A percentile compares a stretch with the other conserved stretches of the same genome.
Conservation (phyloP, 768 basidiomycete species). For the Leccinum longicurvipes region DNA sequence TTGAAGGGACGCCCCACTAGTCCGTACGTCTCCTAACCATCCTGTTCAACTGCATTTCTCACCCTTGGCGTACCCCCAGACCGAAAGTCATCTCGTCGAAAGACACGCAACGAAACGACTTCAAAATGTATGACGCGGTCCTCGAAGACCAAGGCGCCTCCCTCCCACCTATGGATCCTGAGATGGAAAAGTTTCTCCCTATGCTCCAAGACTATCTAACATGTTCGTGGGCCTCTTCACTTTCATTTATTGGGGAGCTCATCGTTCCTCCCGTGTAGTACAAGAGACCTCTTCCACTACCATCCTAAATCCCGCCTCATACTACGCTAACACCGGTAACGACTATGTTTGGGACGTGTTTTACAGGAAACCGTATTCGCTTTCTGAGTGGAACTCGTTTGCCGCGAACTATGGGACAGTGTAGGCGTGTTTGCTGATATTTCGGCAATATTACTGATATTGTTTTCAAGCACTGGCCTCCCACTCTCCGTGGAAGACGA, state of each 20-base stretch:
- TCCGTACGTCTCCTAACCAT: slow-evolving; percentile 36
- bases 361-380: slow-evolving; percentile 61
- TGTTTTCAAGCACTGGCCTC: slow-evolving; percentile 52
- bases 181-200: slow-evolving; percentile 76
- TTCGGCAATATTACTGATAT: not conserved
- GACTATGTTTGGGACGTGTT: slow-evolving; percentile 88
- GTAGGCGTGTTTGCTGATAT: slow-evolving; percentile 37
- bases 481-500: slow-evolving; percentile 53
- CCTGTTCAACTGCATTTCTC: not conserved
- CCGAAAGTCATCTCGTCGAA: slow-evolving; percentile 55
- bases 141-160: slow-evolving; percentile 35
- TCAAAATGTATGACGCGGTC: slow-evolving; percentile 75
- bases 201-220: slow-evolving; percentile 73
- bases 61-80: slow-evolving; percentile 30
- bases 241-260: not conserved
- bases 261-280: slow-evolving; percentile 17
- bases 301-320: not conserved
- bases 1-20: slow-evolving; percentile 34
- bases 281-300: slow-evolving; percentile 19
- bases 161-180: slow-evolving; percentile 42
- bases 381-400: slow-evolving; percentile 57
- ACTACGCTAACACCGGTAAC: slow-evolving; percentile 21
- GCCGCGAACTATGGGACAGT: slow-evolving; percentile 59
- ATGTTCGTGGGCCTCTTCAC: slow-evolving; percentile 37
- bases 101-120: slow-evolving; percentile 43